A percentile compares a stretch with the other conserved stretches of the same genome.
Conservation (phyloP, 148 eudicot species). For the Agrostemma githago region DNA sequence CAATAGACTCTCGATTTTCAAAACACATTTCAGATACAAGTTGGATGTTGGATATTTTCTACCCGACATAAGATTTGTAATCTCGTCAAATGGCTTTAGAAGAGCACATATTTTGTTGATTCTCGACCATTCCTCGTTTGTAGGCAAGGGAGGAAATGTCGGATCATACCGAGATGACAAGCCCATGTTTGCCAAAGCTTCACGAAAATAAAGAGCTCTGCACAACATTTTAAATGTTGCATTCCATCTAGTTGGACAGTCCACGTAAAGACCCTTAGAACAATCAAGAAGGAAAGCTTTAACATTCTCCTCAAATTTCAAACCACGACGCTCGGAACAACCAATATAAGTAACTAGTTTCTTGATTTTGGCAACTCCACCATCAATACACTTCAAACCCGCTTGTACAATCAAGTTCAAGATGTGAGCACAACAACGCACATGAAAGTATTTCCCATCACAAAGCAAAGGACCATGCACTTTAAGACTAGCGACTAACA, state of each 20-base stretch:
- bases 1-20: constrained; percentile 2
- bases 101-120: background rate
- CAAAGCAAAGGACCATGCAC: too few relatives aligned
- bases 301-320: constrained; percentile 4
- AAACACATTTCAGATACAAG: constrained; percentile 7
- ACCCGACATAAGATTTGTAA: background rate
- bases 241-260: background rate
- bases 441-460: too few relatives aligned
- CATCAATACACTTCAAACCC: background rate
- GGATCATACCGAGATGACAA: background rate
- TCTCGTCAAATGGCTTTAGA: constrained; percentile 10
- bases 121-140: background rate
- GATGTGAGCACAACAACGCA: too few relatives aligned
- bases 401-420: too few relatives aligned
- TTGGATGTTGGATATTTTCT: background rate
- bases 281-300: background rate
- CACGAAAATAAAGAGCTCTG: too few relatives aligned
- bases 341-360: background rate
- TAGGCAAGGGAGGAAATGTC: background rate
- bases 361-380: background rate
- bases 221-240: background rate
- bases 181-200: background rate
- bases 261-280: background rate
- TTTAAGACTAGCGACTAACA: too few relatives aligned
- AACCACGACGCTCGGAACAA: background rate